A percentile compares a stretch with the other conserved stretches of the same genome.
Evolutionary conservation across 2,329 filamentous ascomycete genomes (phyloP).

Genomic region (Sporothrix schenckii): DNA sequence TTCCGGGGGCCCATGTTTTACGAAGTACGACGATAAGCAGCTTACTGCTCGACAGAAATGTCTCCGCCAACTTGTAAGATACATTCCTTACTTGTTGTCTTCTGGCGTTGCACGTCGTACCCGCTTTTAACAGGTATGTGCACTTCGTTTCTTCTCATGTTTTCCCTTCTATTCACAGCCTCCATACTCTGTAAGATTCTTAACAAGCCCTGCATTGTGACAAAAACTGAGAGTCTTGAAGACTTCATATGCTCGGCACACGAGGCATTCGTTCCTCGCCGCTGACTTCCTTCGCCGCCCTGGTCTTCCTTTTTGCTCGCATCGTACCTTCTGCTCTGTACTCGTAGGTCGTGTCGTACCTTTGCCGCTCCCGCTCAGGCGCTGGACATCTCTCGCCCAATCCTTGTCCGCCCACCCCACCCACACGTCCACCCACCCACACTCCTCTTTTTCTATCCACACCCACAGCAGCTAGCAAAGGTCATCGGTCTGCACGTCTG

Average conservation of each 20-base stretch:
- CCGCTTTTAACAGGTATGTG: background rate
- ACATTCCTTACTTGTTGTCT: background rate
- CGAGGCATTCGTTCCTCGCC: too few relatives aligned
- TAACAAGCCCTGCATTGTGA: background rate
- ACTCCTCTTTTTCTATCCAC: conserved; percentile 27
- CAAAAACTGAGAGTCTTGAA: background rate
- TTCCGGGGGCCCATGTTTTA: background rate
- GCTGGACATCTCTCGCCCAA: conserved; percentile 28
- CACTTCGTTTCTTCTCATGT: too few relatives aligned
- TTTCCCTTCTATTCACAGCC: too few relatives aligned
- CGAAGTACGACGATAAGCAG: background rate
- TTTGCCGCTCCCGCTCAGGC: conserved; percentile 33
- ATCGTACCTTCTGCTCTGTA: background rate
- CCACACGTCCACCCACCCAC: conserved; percentile 28
- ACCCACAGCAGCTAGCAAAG: conserved; percentile 26
- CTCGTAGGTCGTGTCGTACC: background rate
- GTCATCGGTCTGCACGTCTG: conserved; percentile 28
- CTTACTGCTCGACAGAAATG: background rate
- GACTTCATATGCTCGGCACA: too few relatives aligned
- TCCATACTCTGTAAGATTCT: too few relatives aligned
- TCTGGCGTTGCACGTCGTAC: background rate
- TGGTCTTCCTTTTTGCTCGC: conserved; percentile 2
- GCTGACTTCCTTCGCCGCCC: conserved; percentile 5
- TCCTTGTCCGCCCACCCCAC: conserved; percentile 31
- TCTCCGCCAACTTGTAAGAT: background rate